A percentile compares a stretch with the other conserved stretches of the same genome.
Evolutionary conservation across 805 yeast genomes (phyloP).

Genomic region (Isabelozyma heimii): DNA sequence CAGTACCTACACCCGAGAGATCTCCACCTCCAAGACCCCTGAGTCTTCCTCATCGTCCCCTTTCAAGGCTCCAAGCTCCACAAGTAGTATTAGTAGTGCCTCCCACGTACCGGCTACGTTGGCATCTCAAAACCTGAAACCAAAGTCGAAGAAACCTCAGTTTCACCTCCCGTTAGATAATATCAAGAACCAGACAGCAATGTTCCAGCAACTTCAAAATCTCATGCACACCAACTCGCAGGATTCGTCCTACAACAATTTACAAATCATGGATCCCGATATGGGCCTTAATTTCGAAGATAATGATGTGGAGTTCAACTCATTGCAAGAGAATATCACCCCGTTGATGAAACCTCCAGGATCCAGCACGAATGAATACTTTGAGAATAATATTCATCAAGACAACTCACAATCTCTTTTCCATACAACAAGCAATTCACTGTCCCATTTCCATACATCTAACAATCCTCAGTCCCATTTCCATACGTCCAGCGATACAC

Average conservation of each 20-base stretch:
- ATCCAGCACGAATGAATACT: slow-evolving; percentile 11
- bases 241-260: slow-evolving; percentile 8
- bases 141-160: slow-evolving; percentile 18
- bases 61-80: background rate
- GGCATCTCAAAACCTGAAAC: background rate
- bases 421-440: background rate
- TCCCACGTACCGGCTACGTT: background rate
- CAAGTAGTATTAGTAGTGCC: background rate
- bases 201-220: slow-evolving; percentile 7
- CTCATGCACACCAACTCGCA: slow-evolving; percentile 13
- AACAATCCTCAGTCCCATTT: too few relatives aligned
- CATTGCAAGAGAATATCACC: slow-evolving; percentile 17
- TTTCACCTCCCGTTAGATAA: slow-evolving; percentile 25
- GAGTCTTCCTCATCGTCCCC: background rate
- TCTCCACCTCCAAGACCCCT: background rate
- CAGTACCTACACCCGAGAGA: background rate
- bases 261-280: slow-evolving; percentile 13
- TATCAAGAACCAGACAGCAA: slow-evolving; percentile 6
- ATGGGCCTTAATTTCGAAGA: slow-evolving; percentile 7
- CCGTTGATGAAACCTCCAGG: slow-evolving; percentile 35
- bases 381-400: slow-evolving; percentile 4
- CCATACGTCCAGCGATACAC: too few relatives aligned
- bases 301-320: slow-evolving; percentile 4
- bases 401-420: background rate
- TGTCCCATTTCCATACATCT: too few relatives aligned